Percentiles rank a stretch among this genome's conserved stretches.
Evolutionary conservation across 208 protist species (phyloP).

Genomic region (Wallacemonas collosoma): DNA sequence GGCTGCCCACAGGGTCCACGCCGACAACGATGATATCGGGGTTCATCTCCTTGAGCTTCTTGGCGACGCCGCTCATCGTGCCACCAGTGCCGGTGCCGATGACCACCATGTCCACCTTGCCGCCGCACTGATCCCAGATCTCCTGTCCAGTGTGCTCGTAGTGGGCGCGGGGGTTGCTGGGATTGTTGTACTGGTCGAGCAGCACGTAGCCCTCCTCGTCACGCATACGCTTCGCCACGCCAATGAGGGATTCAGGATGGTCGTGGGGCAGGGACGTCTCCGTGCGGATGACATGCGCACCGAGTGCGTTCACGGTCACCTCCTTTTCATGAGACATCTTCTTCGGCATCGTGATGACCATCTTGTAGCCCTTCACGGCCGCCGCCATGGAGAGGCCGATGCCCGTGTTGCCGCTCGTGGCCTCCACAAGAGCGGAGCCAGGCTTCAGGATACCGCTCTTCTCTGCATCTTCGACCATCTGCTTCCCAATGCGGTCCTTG

Average conservation of each 20-base stretch:
- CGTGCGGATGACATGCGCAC: slow-evolving; percentile 96
- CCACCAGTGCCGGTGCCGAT: slow-evolving; percentile 96
- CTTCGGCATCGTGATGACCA: slow-evolving; percentile 98
- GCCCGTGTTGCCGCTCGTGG: slow-evolving; percentile 97
- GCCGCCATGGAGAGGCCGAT: slow-evolving; percentile 96
- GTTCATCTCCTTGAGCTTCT: slow-evolving; percentile 60
- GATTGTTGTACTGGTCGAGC: slow-evolving; percentile 97
- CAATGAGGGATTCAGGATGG: slow-evolving; percentile 96
- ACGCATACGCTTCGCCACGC: slow-evolving; percentile 91
- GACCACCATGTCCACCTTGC: slow-evolving; percentile 97
- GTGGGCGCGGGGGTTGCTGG: slow-evolving; percentile 94
- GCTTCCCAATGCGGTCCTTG: slow-evolving; percentile 97
- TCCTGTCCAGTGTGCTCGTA: slow-evolving; percentile 96
- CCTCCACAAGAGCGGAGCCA: slow-evolving; percentile 96
- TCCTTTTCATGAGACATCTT: slow-evolving; percentile 99
- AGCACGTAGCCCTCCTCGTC: slow-evolving; percentile 95
- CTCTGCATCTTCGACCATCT: slow-evolving; percentile 97
- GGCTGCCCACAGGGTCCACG: slow-evolving; percentile 96
- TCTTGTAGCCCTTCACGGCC: slow-evolving; percentile 94
- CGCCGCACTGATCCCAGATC: slow-evolving; percentile 94
- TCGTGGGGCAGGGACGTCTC: slow-evolving; percentile 96
- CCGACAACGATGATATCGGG: slow-evolving; percentile 92
- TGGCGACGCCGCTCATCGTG: slow-evolving; percentile 95
- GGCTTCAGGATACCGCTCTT: slow-evolving; percentile 89
- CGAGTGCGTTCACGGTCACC: slow-evolving; percentile 88